A percentile compares a stretch with the other conserved stretches of the same genome.
These are phyloP conservation scores for Rhododendron henanense DNA, from an alignment of 148 eudicot species.

Conservation along the genomic window DNA sequence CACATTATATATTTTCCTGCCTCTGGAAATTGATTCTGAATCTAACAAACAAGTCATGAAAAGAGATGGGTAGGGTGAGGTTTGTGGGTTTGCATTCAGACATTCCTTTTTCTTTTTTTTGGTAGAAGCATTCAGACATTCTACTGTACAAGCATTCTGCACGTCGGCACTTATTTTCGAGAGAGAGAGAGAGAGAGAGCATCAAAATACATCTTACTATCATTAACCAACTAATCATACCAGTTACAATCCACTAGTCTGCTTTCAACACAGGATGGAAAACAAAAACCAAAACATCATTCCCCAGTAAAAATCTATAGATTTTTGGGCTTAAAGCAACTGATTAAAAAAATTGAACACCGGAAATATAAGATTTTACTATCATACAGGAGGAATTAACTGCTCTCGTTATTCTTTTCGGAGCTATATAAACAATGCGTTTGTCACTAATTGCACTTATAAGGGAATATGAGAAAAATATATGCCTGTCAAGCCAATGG, in stretches of 20 bases:
- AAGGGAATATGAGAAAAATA: background rate
- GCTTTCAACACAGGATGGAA: too few relatives aligned
- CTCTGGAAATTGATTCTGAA: background rate
- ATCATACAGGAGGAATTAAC: background rate
- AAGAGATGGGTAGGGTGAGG: background rate
- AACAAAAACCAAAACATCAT: background rate
- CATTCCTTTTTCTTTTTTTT: too few relatives aligned
- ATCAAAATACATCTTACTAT: background rate
- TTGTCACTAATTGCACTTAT: background rate
- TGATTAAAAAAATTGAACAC: background rate
- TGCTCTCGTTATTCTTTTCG: background rate
- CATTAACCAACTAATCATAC: background rate
- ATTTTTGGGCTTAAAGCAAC: slow-evolving; percentile 1
- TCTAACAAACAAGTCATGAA: background rate
- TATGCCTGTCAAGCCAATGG: background rate
- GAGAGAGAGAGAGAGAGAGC: too few relatives aligned
- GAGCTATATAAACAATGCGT: background rate
- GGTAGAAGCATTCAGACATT: too few relatives aligned
- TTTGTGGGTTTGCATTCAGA: too few relatives aligned
- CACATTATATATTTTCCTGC: background rate
- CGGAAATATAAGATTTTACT: background rate
- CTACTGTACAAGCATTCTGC: too few relatives aligned
- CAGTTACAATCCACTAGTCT: background rate
- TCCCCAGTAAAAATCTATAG: background rate
- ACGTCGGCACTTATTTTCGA: too few relatives aligned